A percentile compares a stretch with the other conserved stretches of the same genome.
These are phyloP conservation scores for Passalora sequoiae DNA, from an alignment of 2,329 filamentous ascomycete genomes.

Conservation along the genomic window DNA sequence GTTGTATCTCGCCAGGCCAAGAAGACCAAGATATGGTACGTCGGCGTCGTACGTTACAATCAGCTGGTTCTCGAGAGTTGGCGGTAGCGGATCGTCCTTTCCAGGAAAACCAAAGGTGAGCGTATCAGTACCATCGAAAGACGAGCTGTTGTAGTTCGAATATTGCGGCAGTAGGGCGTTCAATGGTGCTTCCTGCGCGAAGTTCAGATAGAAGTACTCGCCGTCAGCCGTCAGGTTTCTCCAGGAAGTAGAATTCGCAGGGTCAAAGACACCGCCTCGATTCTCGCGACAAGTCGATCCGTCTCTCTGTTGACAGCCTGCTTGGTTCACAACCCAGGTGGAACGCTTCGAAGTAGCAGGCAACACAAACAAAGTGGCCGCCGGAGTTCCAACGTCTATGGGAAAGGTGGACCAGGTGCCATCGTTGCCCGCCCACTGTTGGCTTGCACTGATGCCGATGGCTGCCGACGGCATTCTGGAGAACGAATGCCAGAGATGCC, in stretches of 20 bases:
- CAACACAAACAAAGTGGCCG: slow-evolving; percentile 37
- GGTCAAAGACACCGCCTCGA: slow-evolving; percentile 7
- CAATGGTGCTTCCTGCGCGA: background rate
- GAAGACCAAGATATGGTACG: slow-evolving; percentile 31
- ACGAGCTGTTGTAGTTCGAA: background rate
- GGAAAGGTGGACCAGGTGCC: slow-evolving; percentile 6
- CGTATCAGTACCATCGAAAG: slow-evolving; percentile 1
- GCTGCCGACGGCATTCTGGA: background rate
- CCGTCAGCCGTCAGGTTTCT: background rate
- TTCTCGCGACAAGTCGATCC: slow-evolving; percentile 3
- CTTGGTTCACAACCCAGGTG: slow-evolving; percentile 60
- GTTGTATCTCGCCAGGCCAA: slow-evolving; percentile 35
- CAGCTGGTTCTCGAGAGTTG: slow-evolving; percentile 2
- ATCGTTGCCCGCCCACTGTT: slow-evolving; percentile 4
- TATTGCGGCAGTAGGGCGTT: background rate
- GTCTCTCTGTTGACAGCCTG: slow-evolving; percentile 36
- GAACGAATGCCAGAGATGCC: background rate
- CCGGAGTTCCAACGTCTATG: slow-evolving; percentile 1
- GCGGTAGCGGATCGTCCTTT: background rate
- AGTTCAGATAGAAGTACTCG: slow-evolving; percentile 3
- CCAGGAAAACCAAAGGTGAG: slow-evolving; percentile 3
- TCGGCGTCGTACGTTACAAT: slow-evolving; percentile 5
- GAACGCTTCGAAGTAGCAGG: slow-evolving; percentile 65
- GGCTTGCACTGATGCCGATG: background rate
- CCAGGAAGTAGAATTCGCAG: background rate